Evolutionary conservation across 176 grass and related monocot species (phyloP).

Genomic region (Poa pratensis): DNA sequence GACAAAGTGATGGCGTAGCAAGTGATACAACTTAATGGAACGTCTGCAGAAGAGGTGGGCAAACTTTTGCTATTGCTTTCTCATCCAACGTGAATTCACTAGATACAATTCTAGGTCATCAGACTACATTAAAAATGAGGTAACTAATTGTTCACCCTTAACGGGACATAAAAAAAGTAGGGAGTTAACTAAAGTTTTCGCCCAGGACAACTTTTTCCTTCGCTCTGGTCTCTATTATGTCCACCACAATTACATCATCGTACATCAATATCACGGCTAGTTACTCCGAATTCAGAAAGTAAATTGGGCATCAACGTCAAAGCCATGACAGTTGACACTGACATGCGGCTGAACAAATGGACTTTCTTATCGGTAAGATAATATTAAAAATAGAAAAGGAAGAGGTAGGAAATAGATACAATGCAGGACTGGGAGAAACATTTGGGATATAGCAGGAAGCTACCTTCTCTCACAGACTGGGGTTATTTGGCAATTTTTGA

Average conservation of each 20-base stretch:
- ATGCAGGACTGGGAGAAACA: background rate
- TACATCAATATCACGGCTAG: constrained; percentile 4
- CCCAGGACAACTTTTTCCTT: background rate
- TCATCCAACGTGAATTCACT: background rate
- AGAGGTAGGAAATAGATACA: background rate
- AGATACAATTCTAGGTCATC: background rate
- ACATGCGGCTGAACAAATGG: background rate
- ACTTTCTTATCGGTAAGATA: background rate
- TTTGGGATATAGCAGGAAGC: constrained; percentile 14
- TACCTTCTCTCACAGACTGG: background rate
- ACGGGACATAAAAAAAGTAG: constrained; percentile 4
- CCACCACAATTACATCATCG: background rate
- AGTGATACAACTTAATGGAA: constrained; percentile 16
- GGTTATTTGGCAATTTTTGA: constrained; percentile 10
- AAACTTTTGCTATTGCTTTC: constrained; percentile 17
- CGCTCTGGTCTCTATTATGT: background rate
- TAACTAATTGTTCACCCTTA: constrained; percentile 5
- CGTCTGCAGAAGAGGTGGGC: background rate
- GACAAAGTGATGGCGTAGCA: background rate
- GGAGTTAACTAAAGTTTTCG: constrained; percentile 17
- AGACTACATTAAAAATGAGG: constrained; percentile 1
- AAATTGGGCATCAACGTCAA: background rate
- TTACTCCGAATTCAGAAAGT: constrained; percentile 3
- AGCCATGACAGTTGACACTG: constrained; percentile 24
- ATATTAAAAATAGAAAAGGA: constrained; percentile 16